Conservation (phyloP, 2,329 filamentous ascomycete genomes). For the Endoconidiophora polonica region DNA sequence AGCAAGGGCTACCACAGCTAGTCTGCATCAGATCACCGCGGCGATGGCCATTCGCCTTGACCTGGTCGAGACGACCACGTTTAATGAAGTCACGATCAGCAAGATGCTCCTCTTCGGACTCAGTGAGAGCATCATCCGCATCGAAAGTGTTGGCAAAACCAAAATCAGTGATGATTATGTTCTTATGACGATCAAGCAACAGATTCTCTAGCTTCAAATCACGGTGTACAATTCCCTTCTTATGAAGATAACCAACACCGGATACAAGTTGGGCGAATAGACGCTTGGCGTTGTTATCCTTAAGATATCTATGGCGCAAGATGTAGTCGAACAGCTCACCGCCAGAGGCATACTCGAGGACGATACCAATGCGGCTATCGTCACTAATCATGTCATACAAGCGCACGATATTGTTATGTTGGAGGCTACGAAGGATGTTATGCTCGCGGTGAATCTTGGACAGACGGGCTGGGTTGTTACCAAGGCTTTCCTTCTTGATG, state of each 20-base stretch:
- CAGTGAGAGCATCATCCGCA: constrained; percentile 66
- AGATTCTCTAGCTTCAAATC: constrained; percentile 95
- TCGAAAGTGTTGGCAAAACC: constrained; percentile 98
- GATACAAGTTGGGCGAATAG: constrained; percentile 92
- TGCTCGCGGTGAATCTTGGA: constrained; percentile 98
- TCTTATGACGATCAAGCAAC: constrained; percentile 84
- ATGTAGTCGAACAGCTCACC: constrained; percentile 98
- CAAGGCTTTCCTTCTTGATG: constrained; percentile 80
- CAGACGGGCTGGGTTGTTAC: constrained; percentile 71
- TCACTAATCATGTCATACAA: constrained; percentile 98
- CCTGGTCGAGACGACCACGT: constrained; percentile 64
- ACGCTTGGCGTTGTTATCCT: constrained; percentile 77
- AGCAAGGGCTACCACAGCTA: constrained; percentile 94
- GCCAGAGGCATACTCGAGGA: constrained; percentile 93
- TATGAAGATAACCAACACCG: constrained; percentile 92
- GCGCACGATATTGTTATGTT: constrained; percentile 92
- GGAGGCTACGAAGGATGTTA: constrained; percentile 68
- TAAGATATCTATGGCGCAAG: constrained; percentile 87
- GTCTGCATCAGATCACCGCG: constrained; percentile 97
- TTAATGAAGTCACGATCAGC: constrained; percentile 80
- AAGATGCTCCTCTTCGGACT: constrained; percentile 79
- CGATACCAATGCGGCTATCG: constrained; percentile 91
- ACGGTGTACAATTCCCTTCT: constrained; percentile 94
- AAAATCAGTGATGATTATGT: constrained; percentile 99
- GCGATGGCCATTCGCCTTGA: constrained; percentile 57